Evolutionary conservation across 2,329 filamentous ascomycete genomes (phyloP).

Genomic region (Cadophora sp.): DNA sequence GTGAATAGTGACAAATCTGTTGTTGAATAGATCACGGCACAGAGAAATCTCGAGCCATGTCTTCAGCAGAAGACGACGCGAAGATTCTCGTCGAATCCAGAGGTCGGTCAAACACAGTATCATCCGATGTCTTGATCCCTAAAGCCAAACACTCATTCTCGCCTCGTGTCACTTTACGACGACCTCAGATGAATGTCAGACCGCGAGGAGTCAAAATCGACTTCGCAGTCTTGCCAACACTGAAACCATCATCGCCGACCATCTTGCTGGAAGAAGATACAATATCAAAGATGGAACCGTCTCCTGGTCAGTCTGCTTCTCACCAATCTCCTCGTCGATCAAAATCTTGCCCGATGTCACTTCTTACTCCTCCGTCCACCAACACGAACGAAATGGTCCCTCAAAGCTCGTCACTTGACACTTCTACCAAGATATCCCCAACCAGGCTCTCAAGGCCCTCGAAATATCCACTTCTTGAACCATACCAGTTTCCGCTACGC

Average conservation of each 20-base stretch:
- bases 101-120: background rate
- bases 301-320: background rate
- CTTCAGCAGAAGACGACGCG: background rate
- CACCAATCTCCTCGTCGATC: background rate
- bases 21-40: background rate
- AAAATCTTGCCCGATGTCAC: constrained; percentile 11
- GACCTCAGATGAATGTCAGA: background rate
- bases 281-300: background rate
- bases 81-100: background rate
- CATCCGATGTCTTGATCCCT: background rate
- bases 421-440: background rate
- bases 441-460: background rate
- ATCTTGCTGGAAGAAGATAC: background rate
- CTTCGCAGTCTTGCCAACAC: background rate
- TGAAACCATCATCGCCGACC: background rate
- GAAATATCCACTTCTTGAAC: background rate
- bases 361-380: background rate
- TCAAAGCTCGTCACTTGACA: background rate
- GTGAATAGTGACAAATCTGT: background rate
- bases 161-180: background rate
- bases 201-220: background rate
- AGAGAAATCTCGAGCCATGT: background rate
- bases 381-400: background rate
- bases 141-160: constrained; percentile 5
- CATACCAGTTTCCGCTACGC: background rate